A percentile compares a stretch with the other conserved stretches of the same genome.
Evolutionary conservation across 371 early-diverging fungal genomes (phyloP).

Genomic region (Mycotypha africana): DNA sequence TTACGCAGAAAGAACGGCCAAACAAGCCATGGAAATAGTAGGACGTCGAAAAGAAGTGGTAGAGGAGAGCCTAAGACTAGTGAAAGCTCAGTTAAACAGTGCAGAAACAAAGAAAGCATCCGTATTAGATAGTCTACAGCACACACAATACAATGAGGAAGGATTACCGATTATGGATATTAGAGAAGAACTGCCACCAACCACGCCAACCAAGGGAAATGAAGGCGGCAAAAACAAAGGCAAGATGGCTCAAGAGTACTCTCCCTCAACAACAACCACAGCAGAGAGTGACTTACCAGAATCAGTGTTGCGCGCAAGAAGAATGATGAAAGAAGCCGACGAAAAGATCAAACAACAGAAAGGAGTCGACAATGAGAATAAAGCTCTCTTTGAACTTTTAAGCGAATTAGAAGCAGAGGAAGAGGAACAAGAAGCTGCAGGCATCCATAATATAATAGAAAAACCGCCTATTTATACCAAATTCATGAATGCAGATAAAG

Average conservation of each 20-base stretch:
- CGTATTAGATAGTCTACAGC: neutral
- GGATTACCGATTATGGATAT: constrained; percentile 88
- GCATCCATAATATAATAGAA: no score
- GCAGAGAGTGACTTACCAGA: constrained; percentile 8
- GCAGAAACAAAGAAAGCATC: constrained; percentile 29
- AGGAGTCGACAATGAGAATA: constrained; percentile 19
- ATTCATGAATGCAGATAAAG: constrained; percentile 1
- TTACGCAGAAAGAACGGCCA: constrained; percentile 80
- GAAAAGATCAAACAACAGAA: constrained; percentile 10
- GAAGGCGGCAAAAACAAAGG: constrained; percentile 8
- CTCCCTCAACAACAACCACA: neutral
- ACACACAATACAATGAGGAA: constrained; percentile 56
- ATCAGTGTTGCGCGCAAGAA: constrained; percentile 23
- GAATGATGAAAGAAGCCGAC: constrained; percentile 18
- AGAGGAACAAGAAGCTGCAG: constrained; percentile 21
- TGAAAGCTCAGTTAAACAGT: constrained; percentile 50
- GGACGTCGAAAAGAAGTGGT: constrained; percentile 66
- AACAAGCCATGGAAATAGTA: constrained; percentile 71
- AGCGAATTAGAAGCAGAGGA: constrained; percentile 50
- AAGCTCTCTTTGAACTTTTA: constrained; percentile 45
- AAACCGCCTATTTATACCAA: neutral
- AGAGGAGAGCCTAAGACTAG: constrained; percentile 49
- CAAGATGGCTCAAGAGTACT: neutral
- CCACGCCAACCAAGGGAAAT: constrained; percentile 23
- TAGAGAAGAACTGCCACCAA: constrained; percentile 56